Evolutionary conservation across 176 grass and related monocot species (phyloP), one percentile per base, ranked within the genome.

Genomic region (Musa acuminata): DNA sequence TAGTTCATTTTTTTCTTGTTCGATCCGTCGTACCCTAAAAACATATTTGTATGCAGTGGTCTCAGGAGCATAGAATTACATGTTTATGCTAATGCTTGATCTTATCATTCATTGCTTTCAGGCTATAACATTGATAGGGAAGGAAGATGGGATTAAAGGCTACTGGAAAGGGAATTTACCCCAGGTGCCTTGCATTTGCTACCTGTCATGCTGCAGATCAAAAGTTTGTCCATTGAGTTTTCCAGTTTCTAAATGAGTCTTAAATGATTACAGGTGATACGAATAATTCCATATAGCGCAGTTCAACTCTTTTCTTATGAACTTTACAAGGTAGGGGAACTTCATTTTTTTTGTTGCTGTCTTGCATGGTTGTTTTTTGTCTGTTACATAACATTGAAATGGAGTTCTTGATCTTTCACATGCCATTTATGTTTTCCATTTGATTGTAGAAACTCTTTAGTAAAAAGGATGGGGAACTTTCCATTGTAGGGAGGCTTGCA

Each of bases 141-240:
- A 94, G 80, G 64, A 89, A 55, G 95, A 98, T 3, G 95, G 95
- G 49, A 72, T 98, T 11, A 91, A 80, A 72, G 95, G 90, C 75
- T 99, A 99, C 70, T 99, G 95, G 95, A 99, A 99, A 64, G 88
- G 95, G 29, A 99, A 99, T 88, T 81, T 99, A 83, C 95, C 90
- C 48, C 95, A 99, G 88, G 95, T 94, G 17, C 55, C 68, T 77
- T 19, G 64, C 74, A 64, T 74, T 80, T 78, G 25, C 67, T 8
- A 64, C 75, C 57, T 22, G 71, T 66, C 67, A 80, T 69, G 13
- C 19, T 82, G 16, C 29, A 52, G n/a, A 21, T 23, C 67, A 76
- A 51, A 78, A 76, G 8, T 51, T 74, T 17, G 74, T 27, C 16
- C 48, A 13, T 55, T 64, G 12, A 81, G 55, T 58, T 91, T 50